These are phyloP conservation scores for Marasmius tenuissimus DNA, from an alignment of 1,284 basidiomycete genomes.

Conservation along the genomic window DNA sequence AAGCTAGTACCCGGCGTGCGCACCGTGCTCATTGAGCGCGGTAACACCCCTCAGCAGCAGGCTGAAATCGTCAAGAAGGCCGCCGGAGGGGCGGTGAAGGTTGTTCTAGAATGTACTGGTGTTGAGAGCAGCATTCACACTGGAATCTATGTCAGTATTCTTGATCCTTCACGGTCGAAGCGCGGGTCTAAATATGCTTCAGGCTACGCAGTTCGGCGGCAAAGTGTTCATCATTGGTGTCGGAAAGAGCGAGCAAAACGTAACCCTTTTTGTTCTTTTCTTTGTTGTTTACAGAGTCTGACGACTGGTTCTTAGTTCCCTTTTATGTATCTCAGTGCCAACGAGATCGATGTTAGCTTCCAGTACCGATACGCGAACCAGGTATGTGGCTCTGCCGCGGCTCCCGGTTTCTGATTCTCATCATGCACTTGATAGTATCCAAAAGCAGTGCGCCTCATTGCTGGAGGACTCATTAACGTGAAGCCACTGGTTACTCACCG, in stretches of 20 bases:
- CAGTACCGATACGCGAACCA: slow-evolving; percentile 68
- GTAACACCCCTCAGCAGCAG: slow-evolving; percentile 42
- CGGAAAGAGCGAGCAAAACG: slow-evolving; percentile 57
- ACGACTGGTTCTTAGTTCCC: slow-evolving; percentile 44
- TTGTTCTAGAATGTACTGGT: slow-evolving; percentile 76
- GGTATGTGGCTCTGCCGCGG: slow-evolving; percentile 25
- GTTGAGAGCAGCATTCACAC: slow-evolving; percentile 72
- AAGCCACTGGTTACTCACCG: slow-evolving; percentile 85
- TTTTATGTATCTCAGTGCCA: slow-evolving; percentile 67
- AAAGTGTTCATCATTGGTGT: slow-evolving; percentile 70
- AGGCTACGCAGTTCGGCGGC: slow-evolving; percentile 59
- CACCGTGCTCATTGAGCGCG: slow-evolving; percentile 50
- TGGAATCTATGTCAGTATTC: slow-evolving; percentile 56
- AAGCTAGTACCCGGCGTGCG: slow-evolving; percentile 71
- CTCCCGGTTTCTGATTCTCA: not conserved
- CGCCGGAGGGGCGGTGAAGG: slow-evolving; percentile 45
- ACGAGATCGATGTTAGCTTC: slow-evolving; percentile 64
- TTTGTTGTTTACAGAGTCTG: not conserved
- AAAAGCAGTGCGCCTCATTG: slow-evolving; percentile 78
- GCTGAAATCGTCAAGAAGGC: slow-evolving; percentile 49
- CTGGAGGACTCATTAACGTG: slow-evolving; percentile 71
- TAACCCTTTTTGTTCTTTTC: slow-evolving; percentile 25
- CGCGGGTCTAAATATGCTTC: not conserved
- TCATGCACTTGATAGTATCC: slow-evolving; percentile 54
- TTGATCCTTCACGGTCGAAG: no score